phyloP scores from a whole-genome alignment of 441 rosid genomes.

The Euphorbia schlechtendalii region DNA sequence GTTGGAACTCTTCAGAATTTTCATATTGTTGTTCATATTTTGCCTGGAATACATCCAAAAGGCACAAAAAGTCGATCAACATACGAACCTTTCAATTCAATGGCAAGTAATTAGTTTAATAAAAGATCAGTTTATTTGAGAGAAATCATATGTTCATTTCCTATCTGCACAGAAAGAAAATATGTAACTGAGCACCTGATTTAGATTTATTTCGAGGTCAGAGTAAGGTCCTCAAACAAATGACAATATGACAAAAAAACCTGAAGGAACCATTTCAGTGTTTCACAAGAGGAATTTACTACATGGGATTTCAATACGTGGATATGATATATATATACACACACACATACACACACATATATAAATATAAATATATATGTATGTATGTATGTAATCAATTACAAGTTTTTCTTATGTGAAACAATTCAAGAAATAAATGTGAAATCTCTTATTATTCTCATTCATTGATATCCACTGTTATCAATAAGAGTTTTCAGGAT shows the following conservation, averaged over 20 bases:
- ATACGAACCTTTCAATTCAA: background rate
- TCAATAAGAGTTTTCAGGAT: background rate
- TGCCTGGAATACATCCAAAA: slow-evolving; percentile 42
- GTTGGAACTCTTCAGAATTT: slow-evolving; percentile 70
- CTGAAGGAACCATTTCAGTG: background rate
- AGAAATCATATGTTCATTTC: background rate
- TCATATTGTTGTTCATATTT: slow-evolving; percentile 76
- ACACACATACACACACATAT: too few relatives aligned
- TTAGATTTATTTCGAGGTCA: background rate
- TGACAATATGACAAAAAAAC: background rate
- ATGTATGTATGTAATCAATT: background rate
- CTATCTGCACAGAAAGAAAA: background rate
- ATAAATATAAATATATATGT: too few relatives aligned
- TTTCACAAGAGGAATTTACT: too few relatives aligned
- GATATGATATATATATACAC: background rate
- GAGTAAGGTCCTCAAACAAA: background rate
- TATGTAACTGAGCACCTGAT: background rate
- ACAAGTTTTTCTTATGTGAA: background rate
- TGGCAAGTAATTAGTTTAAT: background rate
- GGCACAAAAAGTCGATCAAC: background rate
- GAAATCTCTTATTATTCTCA: background rate
- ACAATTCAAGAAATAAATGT: background rate
- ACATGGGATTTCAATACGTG: too few relatives aligned
- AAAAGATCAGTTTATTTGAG: slow-evolving; percentile 3
- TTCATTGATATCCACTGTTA: background rate